Percentiles rank a stretch among this genome's conserved stretches.
phyloP scores from a whole-genome alignment of 345 rosid species.

The Eucalyptus virginea region DNA sequence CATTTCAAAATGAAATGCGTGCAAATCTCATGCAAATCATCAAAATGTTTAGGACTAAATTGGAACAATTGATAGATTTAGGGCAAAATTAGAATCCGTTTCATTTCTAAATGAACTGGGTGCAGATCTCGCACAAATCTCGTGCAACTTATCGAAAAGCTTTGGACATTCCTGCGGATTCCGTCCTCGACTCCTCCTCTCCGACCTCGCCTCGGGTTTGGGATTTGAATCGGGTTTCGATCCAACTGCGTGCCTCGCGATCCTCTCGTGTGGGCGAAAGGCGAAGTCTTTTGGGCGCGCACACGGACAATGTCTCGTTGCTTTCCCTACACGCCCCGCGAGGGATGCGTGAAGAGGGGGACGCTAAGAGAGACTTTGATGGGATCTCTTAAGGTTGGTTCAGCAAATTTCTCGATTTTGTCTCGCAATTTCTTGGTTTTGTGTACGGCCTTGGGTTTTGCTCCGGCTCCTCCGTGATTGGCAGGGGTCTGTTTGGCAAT shows the following conservation, averaged over 20 bases:
- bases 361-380: conserved; percentile 1
- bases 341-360: conserved; percentile 14
- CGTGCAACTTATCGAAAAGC: too few species aligned
- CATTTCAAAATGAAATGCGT: too few species aligned
- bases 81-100: too few species aligned
- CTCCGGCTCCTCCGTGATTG: background rate
- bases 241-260: background rate
- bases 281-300: background rate
- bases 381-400: conserved; percentile 59
- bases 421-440: background rate
- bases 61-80: too few species aligned
- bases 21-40: too few species aligned
- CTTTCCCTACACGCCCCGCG: conserved; percentile 27
- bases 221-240: background rate
- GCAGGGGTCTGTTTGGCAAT: background rate
- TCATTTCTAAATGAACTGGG: too few species aligned
- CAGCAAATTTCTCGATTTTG: background rate
- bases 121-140: too few species aligned
- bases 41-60: too few species aligned
- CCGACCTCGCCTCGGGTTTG: background rate
- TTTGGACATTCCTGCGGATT: background rate
- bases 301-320: conserved; percentile 29
- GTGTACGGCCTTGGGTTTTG: background rate
- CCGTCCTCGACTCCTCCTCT: background rate
- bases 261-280: background rate